Evolutionary conservation across 2,329 filamentous ascomycete species (phyloP), one percentile per base, ranked within the genome.

Genomic region (Cladosporium austrohemisphaericum): DNA sequence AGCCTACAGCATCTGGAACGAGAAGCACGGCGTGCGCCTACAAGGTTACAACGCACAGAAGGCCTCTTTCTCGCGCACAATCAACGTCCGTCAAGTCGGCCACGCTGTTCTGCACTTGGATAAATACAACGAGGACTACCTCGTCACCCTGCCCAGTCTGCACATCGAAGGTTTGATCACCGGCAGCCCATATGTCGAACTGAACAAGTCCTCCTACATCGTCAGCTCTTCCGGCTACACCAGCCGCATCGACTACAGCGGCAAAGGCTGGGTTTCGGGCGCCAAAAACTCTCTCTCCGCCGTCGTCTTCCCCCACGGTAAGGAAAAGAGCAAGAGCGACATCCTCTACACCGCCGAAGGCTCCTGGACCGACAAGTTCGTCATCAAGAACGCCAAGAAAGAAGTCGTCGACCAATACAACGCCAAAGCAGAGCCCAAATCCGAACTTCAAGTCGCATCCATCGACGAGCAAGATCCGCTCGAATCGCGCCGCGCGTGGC

Each of bases 21-120:
- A 85, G 55, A 81, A 88, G 64, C 82, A 93, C 54, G 89, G 90
- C 52, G 82, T 97, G 41, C 70, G 78, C 60, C 68, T 85, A 18
- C 76, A 83, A 73, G 92, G 92, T 46, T 96, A 95, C 74, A 96
- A 97, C 64, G 92, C 88, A 13, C 93, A 97, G 66, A 97, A 95
- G 69, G 91, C 92, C 3, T 94, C 89, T 13, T 96, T 98, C 71
- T 88, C 86, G 55, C 85, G 86, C 59, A 95, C 92, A 36, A 96
- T 97, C 68, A 86, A 92, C 63, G 86, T 98, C 65, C 95, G 94
- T 60, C 66, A 69, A 50, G 64, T 69, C 38, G 92, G 92, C 28
- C 91, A 96, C 65, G 91, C 91, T 32, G 74, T 94, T 26, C 78
- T 92, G 55, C 86, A 88, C 41, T 73, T 96, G 52, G 85, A 86